Conservation (phyloP, 2,329 filamentous ascomycete genomes). For the Fusarium vanettenii region DNA sequence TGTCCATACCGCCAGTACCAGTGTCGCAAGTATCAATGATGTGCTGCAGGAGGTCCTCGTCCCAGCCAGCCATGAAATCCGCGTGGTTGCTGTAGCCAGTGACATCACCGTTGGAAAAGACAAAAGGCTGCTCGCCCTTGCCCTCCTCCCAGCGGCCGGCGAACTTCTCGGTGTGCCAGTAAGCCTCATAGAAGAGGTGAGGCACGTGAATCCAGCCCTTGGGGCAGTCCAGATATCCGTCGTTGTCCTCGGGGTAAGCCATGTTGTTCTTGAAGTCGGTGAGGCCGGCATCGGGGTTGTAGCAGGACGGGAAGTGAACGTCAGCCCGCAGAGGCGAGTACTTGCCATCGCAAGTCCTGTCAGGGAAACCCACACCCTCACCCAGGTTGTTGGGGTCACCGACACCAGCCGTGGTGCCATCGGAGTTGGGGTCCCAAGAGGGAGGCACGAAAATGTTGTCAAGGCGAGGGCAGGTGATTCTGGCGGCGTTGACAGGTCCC, state of each 20-base stretch:
- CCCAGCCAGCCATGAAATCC: constrained; percentile 81
- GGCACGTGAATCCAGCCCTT: constrained; percentile 65
- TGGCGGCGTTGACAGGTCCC: constrained; percentile 64
- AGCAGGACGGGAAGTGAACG: constrained; percentile 80
- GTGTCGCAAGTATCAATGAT: constrained; percentile 76
- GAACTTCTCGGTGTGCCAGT: constrained; percentile 69
- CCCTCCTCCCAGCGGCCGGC: constrained; percentile 64
- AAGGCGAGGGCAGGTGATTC: constrained; percentile 70
- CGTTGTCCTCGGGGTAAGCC: constrained; percentile 66
- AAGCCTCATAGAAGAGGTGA: constrained; percentile 69
- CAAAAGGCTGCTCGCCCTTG: constrained; percentile 70
- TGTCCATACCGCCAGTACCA: constrained; percentile 69
- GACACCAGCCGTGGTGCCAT: constrained; percentile 67
- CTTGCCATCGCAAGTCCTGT: constrained; percentile 73
- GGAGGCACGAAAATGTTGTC: constrained; percentile 59
- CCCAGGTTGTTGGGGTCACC: constrained; percentile 65
- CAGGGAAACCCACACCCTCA: constrained; percentile 74
- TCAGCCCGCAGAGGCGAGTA: constrained; percentile 73
- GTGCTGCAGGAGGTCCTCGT: constrained; percentile 70
- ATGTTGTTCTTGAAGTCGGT: constrained; percentile 73
- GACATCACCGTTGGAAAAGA: constrained; percentile 75
- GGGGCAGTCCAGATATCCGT: constrained; percentile 66
- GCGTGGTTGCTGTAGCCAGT: constrained; percentile 78
- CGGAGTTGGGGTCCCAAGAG: constrained; percentile 65
- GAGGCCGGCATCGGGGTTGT: constrained; percentile 72